Conservation (phyloP, 352 stramenopile genomes). For the Pythium myriotylum region DNA sequence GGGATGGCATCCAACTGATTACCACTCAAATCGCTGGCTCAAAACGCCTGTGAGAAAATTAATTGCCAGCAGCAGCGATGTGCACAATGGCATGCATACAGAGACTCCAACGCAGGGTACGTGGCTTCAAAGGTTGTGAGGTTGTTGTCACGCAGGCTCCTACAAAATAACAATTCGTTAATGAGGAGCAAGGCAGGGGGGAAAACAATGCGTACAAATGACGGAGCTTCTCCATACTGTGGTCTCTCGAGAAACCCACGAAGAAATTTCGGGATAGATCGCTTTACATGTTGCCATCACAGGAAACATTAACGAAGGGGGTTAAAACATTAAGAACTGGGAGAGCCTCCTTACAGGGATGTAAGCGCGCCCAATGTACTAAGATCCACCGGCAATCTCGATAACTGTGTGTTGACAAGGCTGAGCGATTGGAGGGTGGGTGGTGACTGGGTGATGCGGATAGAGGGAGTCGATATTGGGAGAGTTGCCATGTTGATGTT, state of each 20-base stretch:
- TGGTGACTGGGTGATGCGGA: conserved; percentile 4
- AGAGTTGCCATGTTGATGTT: conserved; percentile 11
- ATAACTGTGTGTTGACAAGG: conserved; percentile 7
- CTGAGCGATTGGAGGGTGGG: conserved; percentile 7
- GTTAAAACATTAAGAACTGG: too few species aligned
- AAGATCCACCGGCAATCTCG: conserved; percentile 1
- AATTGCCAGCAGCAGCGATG: not conserved
- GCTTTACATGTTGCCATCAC: not conserved
- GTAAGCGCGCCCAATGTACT: not conserved
- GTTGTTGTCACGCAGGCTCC: conserved; percentile 4
- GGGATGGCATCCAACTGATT: conserved; percentile 19
- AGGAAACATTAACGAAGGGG: not conserved
- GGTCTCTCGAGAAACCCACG: not conserved
- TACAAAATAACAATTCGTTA: not conserved
- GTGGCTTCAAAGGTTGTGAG: conserved; percentile 4
- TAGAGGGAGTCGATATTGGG: not conserved
- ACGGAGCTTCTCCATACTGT: conserved; percentile 11
- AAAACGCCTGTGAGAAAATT: not conserved
- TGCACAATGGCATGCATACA: conserved; percentile 3
- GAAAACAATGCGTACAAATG: conserved; percentile 15
- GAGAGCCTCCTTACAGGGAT: not conserved
- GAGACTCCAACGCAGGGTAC: conserved; percentile 7
- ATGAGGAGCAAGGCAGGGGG: too few species aligned
- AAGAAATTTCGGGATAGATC: conserved; percentile 13
- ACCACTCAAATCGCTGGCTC: conserved; percentile 12